Percentiles rank a stretch among this genome's conserved stretches.
These are phyloP conservation scores for Lachancea quebecensis DNA, from an alignment of 805 yeast species.

Conservation along the genomic window DNA sequence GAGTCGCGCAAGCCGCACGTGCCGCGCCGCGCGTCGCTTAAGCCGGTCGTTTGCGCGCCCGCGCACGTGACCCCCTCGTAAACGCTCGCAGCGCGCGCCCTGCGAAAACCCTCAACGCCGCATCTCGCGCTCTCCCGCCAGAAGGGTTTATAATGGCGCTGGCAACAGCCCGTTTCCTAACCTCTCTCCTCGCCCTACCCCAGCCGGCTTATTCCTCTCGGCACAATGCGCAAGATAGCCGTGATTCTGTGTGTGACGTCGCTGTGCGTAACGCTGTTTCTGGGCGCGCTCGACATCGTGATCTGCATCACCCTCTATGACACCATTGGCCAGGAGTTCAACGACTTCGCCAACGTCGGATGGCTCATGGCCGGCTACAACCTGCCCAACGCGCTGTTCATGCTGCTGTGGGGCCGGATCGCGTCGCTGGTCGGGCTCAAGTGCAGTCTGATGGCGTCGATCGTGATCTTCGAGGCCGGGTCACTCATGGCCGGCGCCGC, in stretches of 20 bases:
- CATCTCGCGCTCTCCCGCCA: too few relatives aligned
- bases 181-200: too few relatives aligned
- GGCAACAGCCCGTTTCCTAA: too few relatives aligned
- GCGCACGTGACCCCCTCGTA: too few relatives aligned
- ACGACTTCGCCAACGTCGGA: conserved; percentile 44
- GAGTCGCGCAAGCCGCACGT: too few relatives aligned
- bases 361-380: conserved; percentile 54
- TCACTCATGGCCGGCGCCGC: conserved; percentile 54
- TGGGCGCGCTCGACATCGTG: conserved; percentile 53
- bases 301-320: conserved; percentile 47
- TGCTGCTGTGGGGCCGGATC: conserved; percentile 52
- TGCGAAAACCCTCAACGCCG: too few relatives aligned
- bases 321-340: conserved; percentile 43
- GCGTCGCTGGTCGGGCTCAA: conserved; percentile 55
- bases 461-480: conserved; percentile 54
- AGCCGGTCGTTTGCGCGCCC: too few relatives aligned
- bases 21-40: too few relatives aligned
- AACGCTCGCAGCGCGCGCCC: too few relatives aligned
- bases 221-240: not conserved
- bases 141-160: too few relatives aligned
- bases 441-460: conserved; percentile 39
- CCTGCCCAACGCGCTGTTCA: conserved; percentile 46
- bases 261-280: conserved; percentile 21
- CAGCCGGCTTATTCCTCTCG: too few relatives aligned
- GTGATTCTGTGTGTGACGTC: conserved; percentile 9